Conservation (phyloP, 129 eudicot species). For the Centrapalus pauciflorus region DNA sequence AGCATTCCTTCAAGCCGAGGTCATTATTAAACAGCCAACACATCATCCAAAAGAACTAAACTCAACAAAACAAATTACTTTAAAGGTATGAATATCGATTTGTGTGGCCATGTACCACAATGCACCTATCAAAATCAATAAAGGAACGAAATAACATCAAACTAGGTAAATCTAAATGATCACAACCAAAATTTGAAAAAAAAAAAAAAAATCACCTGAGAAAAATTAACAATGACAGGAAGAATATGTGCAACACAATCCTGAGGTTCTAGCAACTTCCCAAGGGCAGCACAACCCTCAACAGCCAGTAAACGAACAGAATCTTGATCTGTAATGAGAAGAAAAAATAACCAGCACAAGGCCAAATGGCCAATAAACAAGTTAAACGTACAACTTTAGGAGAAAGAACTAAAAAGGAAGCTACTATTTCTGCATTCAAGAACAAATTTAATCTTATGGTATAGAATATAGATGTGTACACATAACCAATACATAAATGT, state of each 20-base stretch:
- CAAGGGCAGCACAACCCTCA: conserved; percentile 99
- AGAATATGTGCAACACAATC: conserved; percentile 97
- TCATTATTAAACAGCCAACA: neutral
- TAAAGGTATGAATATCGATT: neutral
- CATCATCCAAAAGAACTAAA: neutral
- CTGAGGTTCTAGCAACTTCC: conserved; percentile 89
- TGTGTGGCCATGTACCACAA: neutral
- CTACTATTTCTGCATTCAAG: neutral
- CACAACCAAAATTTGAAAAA: neutral
- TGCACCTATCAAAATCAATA: neutral
- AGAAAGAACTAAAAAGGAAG: conserved; percentile 6
- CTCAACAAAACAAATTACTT: neutral
- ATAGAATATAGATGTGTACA: neutral
- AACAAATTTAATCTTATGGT: conserved; percentile 3
- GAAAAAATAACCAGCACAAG: conserved; percentile 4
- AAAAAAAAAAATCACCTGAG: conserved; percentile 64
- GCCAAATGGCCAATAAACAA: conserved; percentile 2
- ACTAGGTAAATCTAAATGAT: neutral
- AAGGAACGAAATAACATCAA: neutral
- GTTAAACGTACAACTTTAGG: neutral
- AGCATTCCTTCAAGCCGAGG: neutral
- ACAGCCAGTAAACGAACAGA: conserved; percentile 98
- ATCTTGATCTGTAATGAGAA: conserved; percentile 70
- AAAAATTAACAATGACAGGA: conserved; percentile 94
- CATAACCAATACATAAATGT: neutral